These are phyloP conservation scores for Westerdykella sp. DNA, from an alignment of 2,329 filamentous ascomycete species.

Conservation along the genomic window DNA sequence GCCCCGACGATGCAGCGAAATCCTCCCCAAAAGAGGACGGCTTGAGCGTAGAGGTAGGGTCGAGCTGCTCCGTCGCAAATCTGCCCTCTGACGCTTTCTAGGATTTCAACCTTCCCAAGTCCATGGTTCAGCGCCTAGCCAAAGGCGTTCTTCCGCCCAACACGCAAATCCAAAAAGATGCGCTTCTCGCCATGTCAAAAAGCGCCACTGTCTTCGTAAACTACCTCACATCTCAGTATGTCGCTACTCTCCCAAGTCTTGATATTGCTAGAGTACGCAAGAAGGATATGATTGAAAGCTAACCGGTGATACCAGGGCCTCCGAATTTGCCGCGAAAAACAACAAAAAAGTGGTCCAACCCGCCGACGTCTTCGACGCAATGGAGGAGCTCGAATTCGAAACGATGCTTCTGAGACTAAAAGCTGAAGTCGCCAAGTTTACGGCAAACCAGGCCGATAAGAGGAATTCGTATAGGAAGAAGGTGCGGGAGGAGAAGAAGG, in stretches of 20 bases:
- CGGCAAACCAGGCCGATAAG: conserved; percentile 66
- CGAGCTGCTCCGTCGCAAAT: not conserved
- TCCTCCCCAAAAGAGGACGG: conserved; percentile 34
- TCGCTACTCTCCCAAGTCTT: conserved; percentile 10
- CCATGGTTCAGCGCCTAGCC: conserved; percentile 71
- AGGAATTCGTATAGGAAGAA: conserved; percentile 66
- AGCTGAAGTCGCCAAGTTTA: conserved; percentile 72
- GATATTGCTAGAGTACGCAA: not conserved
- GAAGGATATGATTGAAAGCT: not conserved
- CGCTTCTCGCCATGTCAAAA: conserved; percentile 71
- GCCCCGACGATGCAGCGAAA: conserved; percentile 31
- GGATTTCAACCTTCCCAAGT: conserved; percentile 71
- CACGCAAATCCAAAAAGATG: conserved; percentile 78
- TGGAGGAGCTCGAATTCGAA: conserved; percentile 69
- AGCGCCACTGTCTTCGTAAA: conserved; percentile 79
- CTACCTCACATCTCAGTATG: conserved; percentile 69
- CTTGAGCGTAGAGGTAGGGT: conserved; percentile 41
- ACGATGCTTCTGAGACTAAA: conserved; percentile 66
- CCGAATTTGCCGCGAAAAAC: conserved; percentile 60
- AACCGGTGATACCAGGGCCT: conserved; percentile 52
- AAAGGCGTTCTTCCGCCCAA: conserved; percentile 75
- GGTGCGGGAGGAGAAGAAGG: conserved; percentile 58
- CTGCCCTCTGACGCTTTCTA: conserved; percentile 8
- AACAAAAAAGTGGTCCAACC: conserved; percentile 74
- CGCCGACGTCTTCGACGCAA: conserved; percentile 67